phyloP scores from a whole-genome alignment of 164 flowering plant genomes.

The Brasenia schreberi region DNA sequence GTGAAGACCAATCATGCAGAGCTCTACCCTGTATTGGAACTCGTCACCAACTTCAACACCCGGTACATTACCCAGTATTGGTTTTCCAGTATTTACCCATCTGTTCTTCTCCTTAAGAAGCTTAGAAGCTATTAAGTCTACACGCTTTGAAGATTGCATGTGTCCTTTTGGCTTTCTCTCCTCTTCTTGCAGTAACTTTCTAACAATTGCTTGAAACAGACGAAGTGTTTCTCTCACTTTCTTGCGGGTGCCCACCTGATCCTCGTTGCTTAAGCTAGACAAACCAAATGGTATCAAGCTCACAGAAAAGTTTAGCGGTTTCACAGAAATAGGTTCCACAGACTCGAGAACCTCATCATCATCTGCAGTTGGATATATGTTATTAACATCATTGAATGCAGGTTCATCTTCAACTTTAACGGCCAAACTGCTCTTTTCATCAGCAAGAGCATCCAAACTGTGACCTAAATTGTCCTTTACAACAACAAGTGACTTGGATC shows the following conservation, averaged over 20 bases:
- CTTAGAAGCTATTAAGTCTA: conserved; percentile 3
- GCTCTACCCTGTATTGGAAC: conserved; percentile 81
- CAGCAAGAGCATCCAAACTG: background rate
- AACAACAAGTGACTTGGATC: no score
- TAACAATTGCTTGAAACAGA: conserved; percentile 39
- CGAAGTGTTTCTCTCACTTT: conserved; percentile 71
- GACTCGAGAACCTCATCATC: background rate
- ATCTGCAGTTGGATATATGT: background rate
- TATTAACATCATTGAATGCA: background rate
- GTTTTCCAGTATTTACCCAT: conserved; percentile 34
- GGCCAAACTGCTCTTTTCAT: background rate
- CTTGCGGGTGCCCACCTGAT: conserved; percentile 18
- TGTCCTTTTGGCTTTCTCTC: conserved; percentile 32
- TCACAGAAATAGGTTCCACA: background rate
- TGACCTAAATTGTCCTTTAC: background rate
- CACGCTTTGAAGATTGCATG: conserved; percentile 2
- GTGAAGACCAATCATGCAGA: conserved; percentile 69
- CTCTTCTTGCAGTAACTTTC: conserved; percentile 60
- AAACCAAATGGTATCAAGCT: conserved; percentile 28
- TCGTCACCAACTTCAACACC: conserved; percentile 93
- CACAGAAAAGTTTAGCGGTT: conserved; percentile 7
- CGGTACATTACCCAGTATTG: conserved; percentile 56
- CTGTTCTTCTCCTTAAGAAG: conserved; percentile 38
- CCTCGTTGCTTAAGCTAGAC: conserved; percentile 1
- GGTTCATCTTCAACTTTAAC: background rate